Conservation (phyloP, 768 basidiomycete species). For the Symmetrospora coprosmae region DNA sequence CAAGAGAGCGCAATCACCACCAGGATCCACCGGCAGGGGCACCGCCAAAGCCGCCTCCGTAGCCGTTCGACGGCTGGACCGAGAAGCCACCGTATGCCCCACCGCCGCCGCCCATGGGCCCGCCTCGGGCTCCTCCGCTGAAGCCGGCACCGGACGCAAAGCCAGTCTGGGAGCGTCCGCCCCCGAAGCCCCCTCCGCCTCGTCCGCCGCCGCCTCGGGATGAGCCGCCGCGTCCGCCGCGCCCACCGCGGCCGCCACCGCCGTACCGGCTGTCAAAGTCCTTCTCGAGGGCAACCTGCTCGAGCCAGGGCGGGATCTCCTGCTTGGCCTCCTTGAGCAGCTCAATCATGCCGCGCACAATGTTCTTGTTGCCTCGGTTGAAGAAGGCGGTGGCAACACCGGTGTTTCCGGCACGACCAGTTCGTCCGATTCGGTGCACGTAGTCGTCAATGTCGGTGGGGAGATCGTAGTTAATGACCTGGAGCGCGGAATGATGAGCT, state of each 20-base stretch:
- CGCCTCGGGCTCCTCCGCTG: neutral
- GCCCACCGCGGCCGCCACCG: conserved; percentile 37
- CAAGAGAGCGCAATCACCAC: neutral
- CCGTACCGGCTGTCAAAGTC: conserved; percentile 48
- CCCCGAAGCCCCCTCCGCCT: conserved; percentile 14
- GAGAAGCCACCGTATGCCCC: neutral
- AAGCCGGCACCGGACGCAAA: conserved; percentile 9
- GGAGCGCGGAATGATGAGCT: too few species aligned
- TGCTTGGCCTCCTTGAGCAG: conserved; percentile 91
- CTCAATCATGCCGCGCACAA: conserved; percentile 75
- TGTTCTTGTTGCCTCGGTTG: conserved; percentile 42
- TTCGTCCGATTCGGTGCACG: conserved; percentile 36
- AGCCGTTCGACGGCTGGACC: neutral
- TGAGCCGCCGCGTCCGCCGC: conserved; percentile 43
- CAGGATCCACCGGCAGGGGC: neutral
- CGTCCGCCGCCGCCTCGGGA: conserved; percentile 34
- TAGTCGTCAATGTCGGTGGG: conserved; percentile 90
- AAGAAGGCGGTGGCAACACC: conserved; percentile 86
- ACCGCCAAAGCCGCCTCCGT: neutral
- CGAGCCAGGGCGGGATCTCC: conserved; percentile 81
- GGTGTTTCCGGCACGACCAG: conserved; percentile 91
- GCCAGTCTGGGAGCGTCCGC: neutral
- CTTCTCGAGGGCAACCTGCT: conserved; percentile 63
- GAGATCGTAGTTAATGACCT: conserved; percentile 94
- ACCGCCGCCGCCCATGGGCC: neutral